A percentile compares a stretch with the other conserved stretches of the same genome.
Evolutionary conservation across 306 rosid species (phyloP).

Genomic region (Coriaria nepalensis): DNA sequence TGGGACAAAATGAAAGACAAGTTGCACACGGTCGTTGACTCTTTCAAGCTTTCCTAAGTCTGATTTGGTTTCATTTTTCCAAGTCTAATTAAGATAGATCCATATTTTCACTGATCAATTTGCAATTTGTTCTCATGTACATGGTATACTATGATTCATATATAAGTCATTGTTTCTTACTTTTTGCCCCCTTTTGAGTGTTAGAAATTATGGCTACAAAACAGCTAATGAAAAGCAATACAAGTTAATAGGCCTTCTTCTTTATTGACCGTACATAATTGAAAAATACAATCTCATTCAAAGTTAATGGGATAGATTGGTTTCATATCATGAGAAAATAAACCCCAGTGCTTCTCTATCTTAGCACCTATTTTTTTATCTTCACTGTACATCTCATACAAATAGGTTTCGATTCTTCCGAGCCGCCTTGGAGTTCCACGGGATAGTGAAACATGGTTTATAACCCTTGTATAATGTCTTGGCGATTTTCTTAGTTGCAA

Average conservation of each 20-base stretch:
- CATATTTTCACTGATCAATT: slow-evolving; percentile 1
- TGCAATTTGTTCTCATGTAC: not conserved
- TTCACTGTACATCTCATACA: not conserved
- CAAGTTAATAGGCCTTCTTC: too few relatives aligned
- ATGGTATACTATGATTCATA: too few relatives aligned
- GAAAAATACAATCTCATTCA: too few relatives aligned
- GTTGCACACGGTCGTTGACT: slow-evolving; percentile 52
- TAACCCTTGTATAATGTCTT: not conserved
- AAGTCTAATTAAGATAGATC: slow-evolving; percentile 8
- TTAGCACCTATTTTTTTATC: not conserved
- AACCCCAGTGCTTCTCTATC: not conserved
- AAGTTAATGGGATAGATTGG: not conserved
- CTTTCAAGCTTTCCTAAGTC: slow-evolving; percentile 57
- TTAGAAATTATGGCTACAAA: too few relatives aligned
- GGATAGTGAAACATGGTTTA: not conserved
- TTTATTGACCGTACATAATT: too few relatives aligned
- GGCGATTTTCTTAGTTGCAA: not conserved
- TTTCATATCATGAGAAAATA: not conserved
- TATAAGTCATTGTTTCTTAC: too few relatives aligned
- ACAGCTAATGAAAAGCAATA: too few relatives aligned
- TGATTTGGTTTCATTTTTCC: slow-evolving; percentile 15
- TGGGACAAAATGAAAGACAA: slow-evolving; percentile 95
- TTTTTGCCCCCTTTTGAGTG: too few relatives aligned
- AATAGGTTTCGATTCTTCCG: not conserved
- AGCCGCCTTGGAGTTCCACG: not conserved